These are phyloP conservation scores for Chenopodium album DNA, from an alignment of 148 eudicot genomes.

Conservation along the genomic window DNA sequence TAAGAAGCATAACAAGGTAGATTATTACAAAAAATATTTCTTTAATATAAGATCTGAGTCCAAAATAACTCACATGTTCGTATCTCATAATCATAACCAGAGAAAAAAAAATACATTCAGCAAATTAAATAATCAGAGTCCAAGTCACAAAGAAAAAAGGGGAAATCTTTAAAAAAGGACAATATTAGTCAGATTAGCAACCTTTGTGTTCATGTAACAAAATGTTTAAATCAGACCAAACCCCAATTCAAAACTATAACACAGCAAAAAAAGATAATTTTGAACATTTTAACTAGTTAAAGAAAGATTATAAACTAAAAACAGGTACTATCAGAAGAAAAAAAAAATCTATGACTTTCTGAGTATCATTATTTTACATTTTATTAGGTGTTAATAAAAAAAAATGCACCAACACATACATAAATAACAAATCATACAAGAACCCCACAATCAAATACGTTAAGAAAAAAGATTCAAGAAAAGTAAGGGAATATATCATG, in stretches of 20 bases:
- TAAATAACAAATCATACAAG: neutral
- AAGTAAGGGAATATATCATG: neutral
- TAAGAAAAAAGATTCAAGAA: neutral
- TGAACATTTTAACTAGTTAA: no score
- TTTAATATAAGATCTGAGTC: neutral
- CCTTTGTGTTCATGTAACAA: neutral
- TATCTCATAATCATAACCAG: neutral
- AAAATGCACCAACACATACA: constrained; percentile 1
- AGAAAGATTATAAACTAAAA: no score
- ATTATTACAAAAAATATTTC: neutral
- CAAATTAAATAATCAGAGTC: neutral
- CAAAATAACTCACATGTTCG: neutral
- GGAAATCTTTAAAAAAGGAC: neutral
- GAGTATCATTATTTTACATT: neutral
- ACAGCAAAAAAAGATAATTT: neutral
- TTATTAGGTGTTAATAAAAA: neutral
- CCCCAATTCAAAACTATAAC: neutral
- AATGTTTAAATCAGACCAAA: neutral
- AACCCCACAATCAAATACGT: neutral
- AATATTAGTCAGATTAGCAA: neutral
- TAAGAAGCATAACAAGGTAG: neutral
- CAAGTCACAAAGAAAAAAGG: neutral
- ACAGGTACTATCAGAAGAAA: no score
- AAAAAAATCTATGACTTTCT: neutral
- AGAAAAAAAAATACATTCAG: neutral